Evolutionary conservation across 768 basidiomycete species (phyloP), one percentile per base, ranked within the genome.

Genomic region (Mycena venus): DNA sequence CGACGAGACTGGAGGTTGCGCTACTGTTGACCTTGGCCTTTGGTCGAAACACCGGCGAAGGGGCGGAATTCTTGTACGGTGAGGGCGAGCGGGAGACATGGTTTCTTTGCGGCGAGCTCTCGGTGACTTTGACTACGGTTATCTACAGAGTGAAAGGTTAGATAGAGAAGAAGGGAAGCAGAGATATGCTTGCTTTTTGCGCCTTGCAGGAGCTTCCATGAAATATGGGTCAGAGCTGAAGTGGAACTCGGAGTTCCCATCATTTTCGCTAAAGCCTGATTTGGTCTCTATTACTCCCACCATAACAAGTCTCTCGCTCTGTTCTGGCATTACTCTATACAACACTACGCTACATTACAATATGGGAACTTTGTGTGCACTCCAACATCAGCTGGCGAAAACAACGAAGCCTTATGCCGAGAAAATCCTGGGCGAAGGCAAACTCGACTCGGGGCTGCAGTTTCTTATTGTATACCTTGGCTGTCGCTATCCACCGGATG

Each of bases 1-100:
- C 72, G 10, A 38, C 53, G n/a, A 64, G 59, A 40, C 14, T 67
- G 11, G 75, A 47, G 4, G 87, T 86, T 40, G 90, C 90, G 76
- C 85, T 90, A 72, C 84, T 88, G 77, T 90, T 93, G 44, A 94
- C 85, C 82, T 91, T 94, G 70, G 90, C 91, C 79, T 86, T 93
- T 17, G 91, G 90, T 68, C 89, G 78, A 40, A 78, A 72, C 12
- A 80, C 79, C 32, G 79, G 73, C 17, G 81, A 75, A 15, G 82
- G 75, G 36, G 77, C 67, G 27, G 79, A 75, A 9, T 66, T 27
- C 68, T 75, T 90, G 73, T 82, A 79, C 19, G 90, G 90, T 9
- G 87, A 87, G 27, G 82, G 56, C 78, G 86, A 79, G 47, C 81
- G 77, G 49, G 75, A 68, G 14, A 36, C 65, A 64, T 70, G 59